Percentiles rank a stretch among this genome's conserved stretches.
These are phyloP conservation scores for Penicillium sp. DNA, from an alignment of 2,329 filamentous ascomycete species.

Conservation along the genomic window DNA sequence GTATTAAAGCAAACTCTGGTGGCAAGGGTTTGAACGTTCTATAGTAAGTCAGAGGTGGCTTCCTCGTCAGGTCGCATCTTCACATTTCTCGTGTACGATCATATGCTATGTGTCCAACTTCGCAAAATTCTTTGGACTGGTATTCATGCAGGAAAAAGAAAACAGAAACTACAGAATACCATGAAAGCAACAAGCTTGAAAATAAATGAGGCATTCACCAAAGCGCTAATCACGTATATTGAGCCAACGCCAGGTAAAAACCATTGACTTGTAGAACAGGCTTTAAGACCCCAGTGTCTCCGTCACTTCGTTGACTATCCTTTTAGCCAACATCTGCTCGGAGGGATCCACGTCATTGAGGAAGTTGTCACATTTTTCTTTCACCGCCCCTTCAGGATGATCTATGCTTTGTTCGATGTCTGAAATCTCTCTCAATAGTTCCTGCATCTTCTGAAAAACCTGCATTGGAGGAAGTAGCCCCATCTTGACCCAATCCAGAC, in stretches of 20 bases:
- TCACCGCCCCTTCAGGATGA: background rate
- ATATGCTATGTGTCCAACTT: background rate
- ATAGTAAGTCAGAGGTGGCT: background rate
- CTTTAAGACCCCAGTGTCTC: background rate
- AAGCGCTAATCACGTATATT: background rate
- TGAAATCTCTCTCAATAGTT: background rate
- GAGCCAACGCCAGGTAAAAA: background rate
- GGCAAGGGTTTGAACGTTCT: background rate
- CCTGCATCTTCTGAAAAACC: background rate
- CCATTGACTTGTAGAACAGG: background rate
- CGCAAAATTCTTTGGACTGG: background rate
- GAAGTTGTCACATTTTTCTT: background rate
- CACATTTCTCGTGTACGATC: background rate
- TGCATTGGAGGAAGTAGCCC: background rate
- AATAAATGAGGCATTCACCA: background rate
- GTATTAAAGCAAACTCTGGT: background rate
- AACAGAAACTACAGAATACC: too few species aligned
- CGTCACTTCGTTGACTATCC: background rate
- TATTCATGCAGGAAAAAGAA: background rate
- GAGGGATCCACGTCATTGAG: background rate
- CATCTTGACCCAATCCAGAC: background rate
- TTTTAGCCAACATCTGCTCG: background rate
- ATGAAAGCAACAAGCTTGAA: background rate
- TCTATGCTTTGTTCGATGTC: background rate
- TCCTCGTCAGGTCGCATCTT: background rate